A percentile compares a stretch with the other conserved stretches of the same genome.
These are phyloP conservation scores for Schwanniomyces occidentalis DNA, from an alignment of 805 yeast species.

Conservation along the genomic window DNA sequence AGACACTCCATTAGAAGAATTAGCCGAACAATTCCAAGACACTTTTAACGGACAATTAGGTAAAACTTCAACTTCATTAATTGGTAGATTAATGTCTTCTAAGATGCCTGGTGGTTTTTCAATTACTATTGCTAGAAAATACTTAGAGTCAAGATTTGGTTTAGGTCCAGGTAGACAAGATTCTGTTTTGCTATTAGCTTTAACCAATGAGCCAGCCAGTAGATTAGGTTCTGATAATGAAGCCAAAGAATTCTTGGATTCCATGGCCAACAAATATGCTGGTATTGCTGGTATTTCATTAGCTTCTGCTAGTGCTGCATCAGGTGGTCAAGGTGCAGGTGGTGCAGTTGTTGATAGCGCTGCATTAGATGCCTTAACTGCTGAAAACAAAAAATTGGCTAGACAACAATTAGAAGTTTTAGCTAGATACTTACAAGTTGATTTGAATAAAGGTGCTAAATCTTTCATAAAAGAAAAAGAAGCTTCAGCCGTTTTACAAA, in stretches of 20 bases:
- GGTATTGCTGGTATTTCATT: conserved; percentile 76
- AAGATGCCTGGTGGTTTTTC: conserved; percentile 99
- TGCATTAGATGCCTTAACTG: conserved; percentile 81
- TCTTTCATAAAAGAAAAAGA: conserved; percentile 79
- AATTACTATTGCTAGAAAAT: conserved; percentile 86
- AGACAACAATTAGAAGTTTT: conserved; percentile 84
- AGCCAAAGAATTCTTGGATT: conserved; percentile 87
- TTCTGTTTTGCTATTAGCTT: conserved; percentile 76
- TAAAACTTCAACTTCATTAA: conserved; percentile 85
- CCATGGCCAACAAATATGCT: conserved; percentile 82
- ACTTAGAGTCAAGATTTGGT: conserved; percentile 91
- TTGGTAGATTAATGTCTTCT: conserved; percentile 89
- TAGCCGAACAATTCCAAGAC: conserved; percentile 94
- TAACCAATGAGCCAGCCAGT: conserved; percentile 86
- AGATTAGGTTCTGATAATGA: conserved; percentile 87
- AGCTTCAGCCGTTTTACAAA: conserved; percentile 79
- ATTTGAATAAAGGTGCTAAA: conserved; percentile 88
- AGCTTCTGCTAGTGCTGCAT: conserved; percentile 63
- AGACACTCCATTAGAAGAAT: conserved; percentile 93
- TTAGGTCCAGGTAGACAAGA: conserved; percentile 94
- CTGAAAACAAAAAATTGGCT: conserved; percentile 69
- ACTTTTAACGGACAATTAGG: conserved; percentile 87
- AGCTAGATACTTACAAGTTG: conserved; percentile 93
- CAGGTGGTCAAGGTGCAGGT: conserved; percentile 62
- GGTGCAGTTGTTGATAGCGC: conserved; percentile 93